Base-by-base conservation (phyloP, 805 yeast genomes). In the Nakazawaea laoshanensis region DNA sequence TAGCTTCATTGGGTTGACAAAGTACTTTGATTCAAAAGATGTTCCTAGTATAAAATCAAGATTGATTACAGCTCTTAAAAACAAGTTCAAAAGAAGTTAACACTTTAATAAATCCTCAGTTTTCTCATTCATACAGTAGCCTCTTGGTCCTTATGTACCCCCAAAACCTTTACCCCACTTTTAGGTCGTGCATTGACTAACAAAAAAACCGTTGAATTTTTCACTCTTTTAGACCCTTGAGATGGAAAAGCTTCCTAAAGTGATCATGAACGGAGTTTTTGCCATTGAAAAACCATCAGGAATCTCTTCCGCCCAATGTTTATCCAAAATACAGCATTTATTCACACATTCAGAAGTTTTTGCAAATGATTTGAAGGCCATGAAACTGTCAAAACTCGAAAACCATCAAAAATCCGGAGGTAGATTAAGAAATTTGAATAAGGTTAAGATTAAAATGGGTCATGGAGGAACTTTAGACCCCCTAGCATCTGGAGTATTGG, bases 401-500 rank as follows among this genome's bases (percentile, higher is more conserved):
- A 50, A 65, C 11, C 50, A 58, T 20, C 53, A 52, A 26, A 35
- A 56, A 62, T 6, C 30, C 4, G 34, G 34, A 49, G 64, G 74
- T 23, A 66, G 73, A 27, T 65, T 69, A 38, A 67, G 71, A 34
- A 70, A 71, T 37, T 61, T 70, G 19, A 59, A 67, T 16, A 63
- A 64, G 20, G 60, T 70, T 4, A 77, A 77, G 45, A 76, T 88
- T 21, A 92, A 92, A 49, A 80, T 89, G 65, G 99, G 99, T 1
- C 99, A 92, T 54, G 99, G 98, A 13, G 99, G 99, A 7, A 92
- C 99, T 0, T 62, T 92, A 24, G 99, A 92, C 49, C 96, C 97
- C 0, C 57, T 84, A 27, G 99, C 99, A 0, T 77, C 87, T n/a
- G 99, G 99, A 8, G 88, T 89, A 1, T 55, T 84, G 26, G 89